Percentiles rank a stretch among this genome's conserved stretches.
Evolutionary conservation across 257 asterid species (phyloP).

Genomic region (Ocimum tenuiflorum): DNA sequence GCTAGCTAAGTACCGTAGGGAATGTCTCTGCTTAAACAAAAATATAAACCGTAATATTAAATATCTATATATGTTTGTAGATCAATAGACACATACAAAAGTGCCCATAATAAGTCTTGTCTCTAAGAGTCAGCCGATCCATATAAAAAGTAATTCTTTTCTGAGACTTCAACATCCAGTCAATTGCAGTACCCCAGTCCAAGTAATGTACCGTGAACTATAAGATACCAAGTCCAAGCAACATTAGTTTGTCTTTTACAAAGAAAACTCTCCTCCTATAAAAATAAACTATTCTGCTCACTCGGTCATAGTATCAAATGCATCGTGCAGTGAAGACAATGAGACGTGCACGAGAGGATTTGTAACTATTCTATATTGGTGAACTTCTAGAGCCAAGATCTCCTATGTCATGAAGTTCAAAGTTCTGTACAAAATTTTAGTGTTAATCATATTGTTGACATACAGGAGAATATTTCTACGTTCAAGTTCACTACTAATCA

Average conservation of each 20-base stretch:
- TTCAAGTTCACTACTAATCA: neutral
- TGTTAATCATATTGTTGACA: neutral
- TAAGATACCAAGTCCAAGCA: neutral
- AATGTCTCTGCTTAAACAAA: constrained; percentile 31
- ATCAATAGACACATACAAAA: neutral
- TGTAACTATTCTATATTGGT: neutral
- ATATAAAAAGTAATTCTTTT: neutral
- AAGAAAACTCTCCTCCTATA: neutral
- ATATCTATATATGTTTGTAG: neutral
- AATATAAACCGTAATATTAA: neutral
- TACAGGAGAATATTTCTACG: neutral
- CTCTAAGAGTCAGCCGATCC: no score
- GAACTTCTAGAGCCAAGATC: neutral
- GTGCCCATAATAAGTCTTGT: neutral
- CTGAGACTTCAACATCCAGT: neutral
- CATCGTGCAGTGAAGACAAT: neutral
- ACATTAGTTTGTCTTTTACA: neutral
- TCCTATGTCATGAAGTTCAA: neutral
- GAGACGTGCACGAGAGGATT: neutral
- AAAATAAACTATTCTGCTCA: neutral
- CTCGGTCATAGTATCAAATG: neutral
- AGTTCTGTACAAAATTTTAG: neutral
- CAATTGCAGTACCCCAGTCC: neutral
- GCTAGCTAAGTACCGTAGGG: constrained; percentile 28
- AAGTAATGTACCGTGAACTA: neutral